Evolutionary conservation across 176 grass and related monocot genomes (phyloP).

Genomic region (Bonia amplexicaulis): DNA sequence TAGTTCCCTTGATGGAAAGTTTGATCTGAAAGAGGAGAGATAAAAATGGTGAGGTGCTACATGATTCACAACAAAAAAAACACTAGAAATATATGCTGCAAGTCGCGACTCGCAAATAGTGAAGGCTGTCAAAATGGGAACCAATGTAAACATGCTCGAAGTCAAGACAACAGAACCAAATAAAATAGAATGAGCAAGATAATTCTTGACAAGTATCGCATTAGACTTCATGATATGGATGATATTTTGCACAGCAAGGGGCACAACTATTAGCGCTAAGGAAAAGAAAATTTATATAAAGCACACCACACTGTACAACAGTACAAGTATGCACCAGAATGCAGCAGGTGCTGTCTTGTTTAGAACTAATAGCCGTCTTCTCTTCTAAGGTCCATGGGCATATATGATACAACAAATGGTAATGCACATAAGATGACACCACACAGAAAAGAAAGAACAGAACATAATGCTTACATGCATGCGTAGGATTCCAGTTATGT

Average conservation of each 20-base stretch:
- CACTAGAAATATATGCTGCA: background rate
- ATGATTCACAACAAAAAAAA: background rate
- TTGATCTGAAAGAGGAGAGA: conserved; percentile 40
- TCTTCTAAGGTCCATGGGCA: background rate
- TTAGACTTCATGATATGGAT: background rate
- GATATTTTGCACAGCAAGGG: background rate
- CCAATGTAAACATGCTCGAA: background rate
- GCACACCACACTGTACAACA: background rate
- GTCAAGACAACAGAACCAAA: conserved; percentile 4
- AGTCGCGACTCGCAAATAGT: background rate
- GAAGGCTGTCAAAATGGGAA: background rate
- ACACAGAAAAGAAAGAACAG: background rate
- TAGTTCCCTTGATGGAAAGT: conserved; percentile 37
- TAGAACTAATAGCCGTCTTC: background rate
- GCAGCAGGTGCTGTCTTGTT: background rate
- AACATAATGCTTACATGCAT: background rate
- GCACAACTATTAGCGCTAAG: background rate
- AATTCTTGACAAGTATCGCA: background rate
- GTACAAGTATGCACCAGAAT: background rate
- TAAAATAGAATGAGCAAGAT: conserved; percentile 3
- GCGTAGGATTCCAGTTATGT: background rate
- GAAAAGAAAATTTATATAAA: background rate
- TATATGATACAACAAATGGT: background rate
- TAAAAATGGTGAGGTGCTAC: background rate
- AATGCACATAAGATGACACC: background rate